phyloP scores from a whole-genome alignment of 768 basidiomycete genomes.

The Clitopilus passeckerianus region DNA sequence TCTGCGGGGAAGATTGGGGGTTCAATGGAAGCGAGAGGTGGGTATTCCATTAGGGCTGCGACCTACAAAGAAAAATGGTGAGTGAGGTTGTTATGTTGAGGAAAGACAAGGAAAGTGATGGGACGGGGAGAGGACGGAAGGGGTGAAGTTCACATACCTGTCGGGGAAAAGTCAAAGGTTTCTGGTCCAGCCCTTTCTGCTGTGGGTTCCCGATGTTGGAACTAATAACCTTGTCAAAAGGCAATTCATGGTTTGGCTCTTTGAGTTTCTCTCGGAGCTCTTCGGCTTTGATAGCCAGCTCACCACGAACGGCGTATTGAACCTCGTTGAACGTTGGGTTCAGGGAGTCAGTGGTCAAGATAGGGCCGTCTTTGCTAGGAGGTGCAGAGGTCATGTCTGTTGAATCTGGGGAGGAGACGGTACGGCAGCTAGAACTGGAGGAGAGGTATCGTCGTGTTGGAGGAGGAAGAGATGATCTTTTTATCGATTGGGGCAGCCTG shows the following conservation, averaged over 20 bases:
- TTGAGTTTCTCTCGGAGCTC: slow-evolving; percentile 69
- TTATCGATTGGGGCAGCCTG: neutral
- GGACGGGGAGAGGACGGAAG: no score
- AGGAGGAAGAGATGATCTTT: neutral
- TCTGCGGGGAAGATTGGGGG: slow-evolving; percentile 80
- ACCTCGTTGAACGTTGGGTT: slow-evolving; percentile 85
- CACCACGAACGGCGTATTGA: slow-evolving; percentile 95
- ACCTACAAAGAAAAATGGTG: no score
- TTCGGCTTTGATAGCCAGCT: slow-evolving; percentile 94
- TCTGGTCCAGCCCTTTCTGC: slow-evolving; percentile 90
- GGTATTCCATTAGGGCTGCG: slow-evolving; percentile 90
- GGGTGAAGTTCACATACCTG: slow-evolving; percentile 82
- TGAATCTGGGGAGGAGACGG: neutral
- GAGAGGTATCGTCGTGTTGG: neutral
- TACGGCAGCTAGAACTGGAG: neutral
- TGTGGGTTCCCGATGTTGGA: slow-evolving; percentile 99
- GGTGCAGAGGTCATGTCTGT: neutral
- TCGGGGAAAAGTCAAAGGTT: slow-evolving; percentile 85
- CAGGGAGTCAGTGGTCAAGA: slow-evolving; percentile 65
- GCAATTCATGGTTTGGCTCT: slow-evolving; percentile 52
- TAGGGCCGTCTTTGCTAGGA: slow-evolving; percentile 33
- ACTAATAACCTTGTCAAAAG: slow-evolving; percentile 85
- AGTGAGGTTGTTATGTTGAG: no score
- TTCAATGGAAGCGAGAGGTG: slow-evolving; percentile 73
- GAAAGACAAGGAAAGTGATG: no score